Base-by-base conservation (phyloP, 2,329 filamentous ascomycete species). In the Drechslera avenae region DNA sequence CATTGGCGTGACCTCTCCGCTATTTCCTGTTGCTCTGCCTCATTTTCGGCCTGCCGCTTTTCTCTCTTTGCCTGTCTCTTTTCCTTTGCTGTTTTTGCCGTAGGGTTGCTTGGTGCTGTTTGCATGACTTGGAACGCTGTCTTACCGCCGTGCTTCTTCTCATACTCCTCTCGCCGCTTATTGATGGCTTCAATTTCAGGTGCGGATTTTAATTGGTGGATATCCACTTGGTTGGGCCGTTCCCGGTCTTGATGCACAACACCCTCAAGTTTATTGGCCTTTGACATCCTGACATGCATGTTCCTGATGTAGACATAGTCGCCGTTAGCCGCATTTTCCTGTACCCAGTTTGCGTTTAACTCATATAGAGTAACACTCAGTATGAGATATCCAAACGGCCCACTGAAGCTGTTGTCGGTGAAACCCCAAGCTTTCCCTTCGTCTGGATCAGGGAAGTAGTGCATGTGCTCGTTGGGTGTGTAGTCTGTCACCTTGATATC, bases 331-430 rank as follows among this genome's bases (percentile, higher is more conserved):
- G 94, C 75, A 5, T 83, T 70, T 0, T 79, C 65, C 13, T 78
- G 79, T n/a, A 87, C 80, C 56, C 76, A 83, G 1, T 68, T 62
- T 1, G 85, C 83, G 69, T 96, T 88, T 0, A 83, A 83, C 12
- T 87, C 84, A 69, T 80, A 95, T 21, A 89, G 79, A 21, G 85
- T 88, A 18, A 97, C 74, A 60, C 87, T 85, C 44, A 97, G 77
- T 1, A 86, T 87, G 65, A 83, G 78, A 63, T 86, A 85, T 2
- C 91, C 92, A 59, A 78, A 87, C 0, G 92, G 92, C 0, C 91
- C 91, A 2, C 77, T 76, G 89, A 89, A 96, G n/a, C 73, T 68
- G 32, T 71, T 73, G 16, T 68, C 68, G 41, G 50, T 62, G 67
- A 42, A 2, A 4, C 10, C 57, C 10, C 50, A 50, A 5, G 46